Conservation (phyloP, 495 filamentous ascomycete species). For the Penicillium goetzii region DNA sequence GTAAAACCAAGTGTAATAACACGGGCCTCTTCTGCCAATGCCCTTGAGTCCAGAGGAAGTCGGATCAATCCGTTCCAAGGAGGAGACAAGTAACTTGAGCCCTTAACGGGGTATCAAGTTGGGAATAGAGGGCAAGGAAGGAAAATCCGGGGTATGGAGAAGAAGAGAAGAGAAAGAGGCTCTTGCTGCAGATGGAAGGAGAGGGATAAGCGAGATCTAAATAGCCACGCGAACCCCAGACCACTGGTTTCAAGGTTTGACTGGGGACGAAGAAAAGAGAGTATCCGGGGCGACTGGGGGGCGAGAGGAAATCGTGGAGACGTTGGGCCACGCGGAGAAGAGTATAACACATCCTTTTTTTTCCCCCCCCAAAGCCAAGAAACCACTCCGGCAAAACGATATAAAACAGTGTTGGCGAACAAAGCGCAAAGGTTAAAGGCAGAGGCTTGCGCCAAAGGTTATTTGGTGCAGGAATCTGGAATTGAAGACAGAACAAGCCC, state of each 20-base stretch:
- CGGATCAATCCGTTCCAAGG: neutral
- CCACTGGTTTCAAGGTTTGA: slow-evolving; percentile 3
- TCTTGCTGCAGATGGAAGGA: neutral
- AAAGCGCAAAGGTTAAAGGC: slow-evolving; percentile 12
- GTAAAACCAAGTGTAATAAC: neutral
- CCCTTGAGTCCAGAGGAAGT: neutral
- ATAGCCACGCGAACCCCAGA: slow-evolving; percentile 29
- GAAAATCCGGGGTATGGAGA: neutral
- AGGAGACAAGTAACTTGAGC: neutral
- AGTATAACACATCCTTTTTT: slow-evolving; percentile 25
- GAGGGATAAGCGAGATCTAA: slow-evolving; percentile 27
- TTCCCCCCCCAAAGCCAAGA: neutral
- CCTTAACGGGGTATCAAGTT: neutral
- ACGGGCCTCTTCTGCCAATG: neutral
- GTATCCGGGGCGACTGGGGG: slow-evolving; percentile 26
- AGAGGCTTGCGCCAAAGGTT: slow-evolving; percentile 20
- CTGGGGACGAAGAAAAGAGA: slow-evolving; percentile 23
- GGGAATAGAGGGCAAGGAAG: neutral
- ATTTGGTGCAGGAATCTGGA: neutral
- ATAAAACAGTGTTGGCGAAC: slow-evolving; percentile 12
- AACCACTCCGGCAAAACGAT: slow-evolving; percentile 29
- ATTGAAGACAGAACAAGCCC: neutral
- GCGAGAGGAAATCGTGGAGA: slow-evolving; percentile 22
- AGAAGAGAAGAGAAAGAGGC: slow-evolving; percentile 4
- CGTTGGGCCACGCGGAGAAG: slow-evolving; percentile 34